Base-by-base conservation (phyloP, 495 filamentous ascomycete species). In the Halenospora varia region DNA sequence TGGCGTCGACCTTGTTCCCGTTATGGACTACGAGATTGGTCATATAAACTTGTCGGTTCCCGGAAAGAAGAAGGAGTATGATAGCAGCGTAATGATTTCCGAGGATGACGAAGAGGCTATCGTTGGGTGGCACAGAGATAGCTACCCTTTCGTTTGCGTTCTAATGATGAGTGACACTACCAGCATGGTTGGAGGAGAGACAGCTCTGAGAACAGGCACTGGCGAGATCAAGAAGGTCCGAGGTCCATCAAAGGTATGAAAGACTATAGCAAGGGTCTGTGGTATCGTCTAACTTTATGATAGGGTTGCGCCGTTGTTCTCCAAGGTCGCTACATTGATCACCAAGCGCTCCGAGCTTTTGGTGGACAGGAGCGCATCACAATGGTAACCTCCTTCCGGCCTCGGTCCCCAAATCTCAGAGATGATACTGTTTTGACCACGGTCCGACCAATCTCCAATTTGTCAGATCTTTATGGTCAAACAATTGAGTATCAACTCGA, bases 71-170 rank as follows among this genome's bases (percentile, higher is more conserved):
- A 67, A 57, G 6, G 78, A 80, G 49, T 67, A 71, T 44, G 72
- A 81, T 51, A 77, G 75, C 40, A 29, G 44, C 9, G 29, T 25
- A n/a, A 42, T 51, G 40, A 62, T 80, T 20, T 70, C 75, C 10
- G 78, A 77, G 76, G 81, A 83, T 46, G 80, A 87, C 54, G 80
- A 86, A 50, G 77, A 82, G 66, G 66, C 70, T 22, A 82, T 89
- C 48, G 84, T 88, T 22, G 84, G 80, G 54, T 89, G 86, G 87
- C 86, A 90, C 68, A 82, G 72, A 25, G 87, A 90, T 62, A 85
- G 83, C 61, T 89, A 89, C 64, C 87, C 87, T 0, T 89, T 89
- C 59, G 87, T 90, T 19, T 89, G 87, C 62, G 86, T 90, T 40
- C 76, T 83, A 13, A 89, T 89, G 87, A 79, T 89, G 50, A 87